A percentile compares a stretch with the other conserved stretches of the same genome.
Evolutionary conservation across 2,329 filamentous ascomycete genomes (phyloP).

Genomic region (Colletotrichum lupini): DNA sequence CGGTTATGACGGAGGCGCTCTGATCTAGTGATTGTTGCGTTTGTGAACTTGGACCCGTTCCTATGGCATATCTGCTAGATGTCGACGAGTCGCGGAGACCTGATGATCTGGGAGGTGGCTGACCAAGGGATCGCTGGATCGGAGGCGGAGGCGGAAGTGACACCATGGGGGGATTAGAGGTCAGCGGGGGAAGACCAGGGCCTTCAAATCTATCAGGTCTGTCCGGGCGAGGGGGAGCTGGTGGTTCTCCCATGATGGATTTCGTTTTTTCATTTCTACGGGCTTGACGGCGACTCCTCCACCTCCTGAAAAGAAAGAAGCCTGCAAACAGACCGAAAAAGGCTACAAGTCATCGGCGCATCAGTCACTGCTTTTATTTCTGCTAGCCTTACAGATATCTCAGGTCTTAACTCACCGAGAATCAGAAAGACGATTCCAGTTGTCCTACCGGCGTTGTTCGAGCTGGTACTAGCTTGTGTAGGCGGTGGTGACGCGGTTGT

Average conservation of each 20-base stretch:
- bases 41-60: neutral
- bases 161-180: constrained; percentile 15
- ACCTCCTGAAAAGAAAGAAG: constrained; percentile 1
- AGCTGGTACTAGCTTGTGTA: neutral
- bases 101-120: neutral
- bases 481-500: neutral
- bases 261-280: neutral
- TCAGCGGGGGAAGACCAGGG: neutral
- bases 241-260: neutral
- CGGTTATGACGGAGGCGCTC: too few species aligned
- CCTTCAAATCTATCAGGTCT: neutral
- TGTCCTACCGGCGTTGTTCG: constrained; percentile 5
- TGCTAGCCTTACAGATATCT: too few species aligned
- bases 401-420: neutral
- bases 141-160: constrained; percentile 4
- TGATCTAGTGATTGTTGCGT: neutral
- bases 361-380: neutral
- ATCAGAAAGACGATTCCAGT: constrained; percentile 7
- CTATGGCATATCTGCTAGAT: neutral
- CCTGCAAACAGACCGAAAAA: constrained; percentile 10
- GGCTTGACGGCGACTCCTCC: neutral
- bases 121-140: neutral
- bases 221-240: neutral
- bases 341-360: neutral
- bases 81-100: neutral